phyloP scores from a whole-genome alignment of 179 eudicot species.

The Actinidia chinensis region DNA sequence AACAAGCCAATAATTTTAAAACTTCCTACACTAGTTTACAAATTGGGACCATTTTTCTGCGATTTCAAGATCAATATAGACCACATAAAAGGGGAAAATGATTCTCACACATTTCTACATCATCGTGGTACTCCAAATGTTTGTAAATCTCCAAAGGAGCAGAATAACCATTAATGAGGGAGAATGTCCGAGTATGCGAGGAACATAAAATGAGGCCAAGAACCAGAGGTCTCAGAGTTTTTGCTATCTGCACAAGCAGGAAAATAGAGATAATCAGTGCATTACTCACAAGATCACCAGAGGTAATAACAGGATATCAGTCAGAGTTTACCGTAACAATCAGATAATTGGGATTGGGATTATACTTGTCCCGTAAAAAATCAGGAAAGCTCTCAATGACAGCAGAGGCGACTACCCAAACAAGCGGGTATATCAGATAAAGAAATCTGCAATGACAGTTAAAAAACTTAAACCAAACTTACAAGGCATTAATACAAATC shows the following conservation, averaged over 20 bases:
- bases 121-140: slow-evolving; percentile 91
- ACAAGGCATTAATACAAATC: not conserved
- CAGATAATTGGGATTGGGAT: slow-evolving; percentile 46
- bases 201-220: slow-evolving; percentile 73
- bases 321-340: slow-evolving; percentile 50
- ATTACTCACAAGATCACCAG: slow-evolving; percentile 6
- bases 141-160: slow-evolving; percentile 96
- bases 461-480: not conserved
- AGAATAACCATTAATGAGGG: slow-evolving; percentile 86
- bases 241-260: slow-evolving; percentile 58
- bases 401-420: slow-evolving; percentile 94
- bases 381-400: slow-evolving; percentile 91
- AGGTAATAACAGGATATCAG: not conserved
- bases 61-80: not conserved
- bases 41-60: not conserved
- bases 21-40: not conserved
- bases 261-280: slow-evolving; percentile 12
- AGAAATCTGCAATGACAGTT: slow-evolving; percentile 65
- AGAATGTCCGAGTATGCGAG: slow-evolving; percentile 90
- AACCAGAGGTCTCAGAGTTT: slow-evolving; percentile 64
- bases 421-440: slow-evolving; percentile 90
- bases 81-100: not conserved
- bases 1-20: not conserved
- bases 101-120: slow-evolving; percentile 64
- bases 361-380: slow-evolving; percentile 62